A percentile compares a stretch with the other conserved stretches of the same genome.
Evolutionary conservation across 2,329 filamentous ascomycete species (phyloP).

Genomic region (Dactylellina haptotyla): DNA sequence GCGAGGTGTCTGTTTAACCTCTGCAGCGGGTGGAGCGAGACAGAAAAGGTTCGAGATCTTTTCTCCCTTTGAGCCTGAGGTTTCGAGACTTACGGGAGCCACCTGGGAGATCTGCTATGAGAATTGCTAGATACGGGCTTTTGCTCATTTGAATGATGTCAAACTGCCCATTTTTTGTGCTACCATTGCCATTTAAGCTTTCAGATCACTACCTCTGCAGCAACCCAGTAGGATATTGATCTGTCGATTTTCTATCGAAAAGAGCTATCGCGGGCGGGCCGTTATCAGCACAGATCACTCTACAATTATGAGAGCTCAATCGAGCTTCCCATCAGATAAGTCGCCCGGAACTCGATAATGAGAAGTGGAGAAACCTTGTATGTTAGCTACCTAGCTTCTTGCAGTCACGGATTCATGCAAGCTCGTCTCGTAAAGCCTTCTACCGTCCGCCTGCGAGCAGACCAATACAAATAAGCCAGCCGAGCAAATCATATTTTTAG

Average conservation of each 20-base stretch:
- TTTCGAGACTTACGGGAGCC: neutral
- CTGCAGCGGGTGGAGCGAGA: neutral
- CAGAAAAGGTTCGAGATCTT: neutral
- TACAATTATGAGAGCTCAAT: neutral
- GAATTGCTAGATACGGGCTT: conserved; percentile 13
- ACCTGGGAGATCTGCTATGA: conserved; percentile 22
- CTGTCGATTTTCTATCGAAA: conserved; percentile 19
- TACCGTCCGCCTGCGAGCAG: neutral
- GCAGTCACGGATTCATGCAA: conserved; percentile 5
- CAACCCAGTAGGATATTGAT: neutral
- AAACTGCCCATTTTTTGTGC: conserved; percentile 23
- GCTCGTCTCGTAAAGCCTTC: conserved; percentile 3
- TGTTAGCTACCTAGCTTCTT: neutral
- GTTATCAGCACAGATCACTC: conserved; percentile 1
- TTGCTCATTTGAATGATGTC: conserved; percentile 12
- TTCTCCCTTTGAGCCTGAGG: neutral
- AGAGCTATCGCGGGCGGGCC: neutral
- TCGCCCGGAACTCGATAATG: neutral
- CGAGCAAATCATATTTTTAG: conserved; percentile 36
- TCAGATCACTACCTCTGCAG: conserved; percentile 2
- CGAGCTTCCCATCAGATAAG: neutral
- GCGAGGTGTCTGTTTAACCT: conserved; percentile 25
- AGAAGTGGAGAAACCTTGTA: conserved; percentile 12
- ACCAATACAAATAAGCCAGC: conserved; percentile 22
- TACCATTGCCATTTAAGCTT: conserved; percentile 34